Conservation (phyloP, 441 rosid species). For the Adansonia gregorii region DNA sequence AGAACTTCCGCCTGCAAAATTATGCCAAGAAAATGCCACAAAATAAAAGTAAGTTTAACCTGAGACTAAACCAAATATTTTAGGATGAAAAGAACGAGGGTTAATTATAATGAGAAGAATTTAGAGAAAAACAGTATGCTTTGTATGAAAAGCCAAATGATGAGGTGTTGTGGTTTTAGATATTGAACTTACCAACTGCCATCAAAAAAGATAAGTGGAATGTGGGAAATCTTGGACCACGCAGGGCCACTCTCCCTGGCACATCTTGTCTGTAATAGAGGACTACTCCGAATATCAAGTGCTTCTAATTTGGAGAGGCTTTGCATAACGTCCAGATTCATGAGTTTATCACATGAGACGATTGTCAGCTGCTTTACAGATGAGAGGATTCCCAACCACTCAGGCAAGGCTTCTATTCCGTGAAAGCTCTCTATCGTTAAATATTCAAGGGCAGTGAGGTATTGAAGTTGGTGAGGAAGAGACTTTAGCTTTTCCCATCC, state of each 20-base stretch:
- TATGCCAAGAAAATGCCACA: background rate
- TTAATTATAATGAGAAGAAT: background rate
- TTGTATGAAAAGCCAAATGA: too few relatives aligned
- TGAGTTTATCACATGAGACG: background rate
- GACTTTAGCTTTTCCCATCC: slow-evolving; percentile 28
- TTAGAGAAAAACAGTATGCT: too few relatives aligned
- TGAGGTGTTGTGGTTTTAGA: too few relatives aligned
- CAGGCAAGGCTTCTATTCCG: slow-evolving; percentile 13
- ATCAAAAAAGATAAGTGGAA: background rate
- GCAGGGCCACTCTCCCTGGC: background rate
- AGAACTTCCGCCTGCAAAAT: background rate
- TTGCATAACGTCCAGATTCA: background rate
- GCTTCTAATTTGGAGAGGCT: too few relatives aligned
- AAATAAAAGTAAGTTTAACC: too few relatives aligned
- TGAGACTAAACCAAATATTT: background rate
- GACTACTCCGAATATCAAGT: too few relatives aligned
- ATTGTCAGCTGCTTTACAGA: background rate
- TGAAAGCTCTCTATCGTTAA: background rate
- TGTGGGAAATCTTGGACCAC: background rate
- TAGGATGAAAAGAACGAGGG: background rate
- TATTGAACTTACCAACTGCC: background rate
- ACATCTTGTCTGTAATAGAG: too few relatives aligned
- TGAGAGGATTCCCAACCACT: background rate
- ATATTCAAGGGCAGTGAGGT: background rate
- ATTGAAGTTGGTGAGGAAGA: slow-evolving; percentile 15